These are phyloP conservation scores for Rhodotorula sp. DNA, from an alignment of 1,284 basidiomycete species.

Conservation along the genomic window DNA sequence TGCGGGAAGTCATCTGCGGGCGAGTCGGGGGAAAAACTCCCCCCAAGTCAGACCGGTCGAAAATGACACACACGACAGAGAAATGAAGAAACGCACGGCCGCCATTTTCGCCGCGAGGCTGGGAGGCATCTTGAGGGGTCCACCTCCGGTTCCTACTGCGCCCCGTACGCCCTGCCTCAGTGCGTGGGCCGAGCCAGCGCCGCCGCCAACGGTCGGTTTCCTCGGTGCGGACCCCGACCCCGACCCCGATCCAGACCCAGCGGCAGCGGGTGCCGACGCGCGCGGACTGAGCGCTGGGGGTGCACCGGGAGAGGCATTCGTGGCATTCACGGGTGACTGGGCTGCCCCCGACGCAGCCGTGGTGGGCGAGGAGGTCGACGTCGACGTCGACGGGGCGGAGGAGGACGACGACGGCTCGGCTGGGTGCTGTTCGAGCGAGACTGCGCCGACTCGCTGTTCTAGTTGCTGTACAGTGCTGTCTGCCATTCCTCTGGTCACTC, in stretches of 20 bases:
- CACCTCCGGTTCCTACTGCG: background rate
- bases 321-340: background rate
- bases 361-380: background rate
- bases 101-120: constrained; percentile 90
- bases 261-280: constrained; percentile 7
- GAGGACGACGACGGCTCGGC: background rate
- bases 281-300: background rate
- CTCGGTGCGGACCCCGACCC: too few species aligned
- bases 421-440: background rate
- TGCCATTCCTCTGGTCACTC: too few species aligned
- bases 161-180: constrained; percentile 20
- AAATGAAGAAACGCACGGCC: constrained; percentile 57
- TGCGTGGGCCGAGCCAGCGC: background rate
- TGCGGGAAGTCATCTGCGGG: constrained; percentile 43
- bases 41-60: too few species aligned
- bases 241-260: too few species aligned
- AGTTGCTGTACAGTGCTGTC: background rate
- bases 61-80: constrained; percentile 33
- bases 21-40: too few species aligned
- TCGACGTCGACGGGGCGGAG: background rate
- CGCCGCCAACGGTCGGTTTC: background rate
- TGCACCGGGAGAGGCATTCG: background rate
- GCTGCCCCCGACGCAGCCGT: background rate
- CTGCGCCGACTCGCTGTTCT: background rate
- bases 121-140: constrained; percentile 63